A percentile compares a stretch with the other conserved stretches of the same genome.
phyloP scores from a whole-genome alignment of 176 grass and related monocot species.

The Chloris gayana region DNA sequence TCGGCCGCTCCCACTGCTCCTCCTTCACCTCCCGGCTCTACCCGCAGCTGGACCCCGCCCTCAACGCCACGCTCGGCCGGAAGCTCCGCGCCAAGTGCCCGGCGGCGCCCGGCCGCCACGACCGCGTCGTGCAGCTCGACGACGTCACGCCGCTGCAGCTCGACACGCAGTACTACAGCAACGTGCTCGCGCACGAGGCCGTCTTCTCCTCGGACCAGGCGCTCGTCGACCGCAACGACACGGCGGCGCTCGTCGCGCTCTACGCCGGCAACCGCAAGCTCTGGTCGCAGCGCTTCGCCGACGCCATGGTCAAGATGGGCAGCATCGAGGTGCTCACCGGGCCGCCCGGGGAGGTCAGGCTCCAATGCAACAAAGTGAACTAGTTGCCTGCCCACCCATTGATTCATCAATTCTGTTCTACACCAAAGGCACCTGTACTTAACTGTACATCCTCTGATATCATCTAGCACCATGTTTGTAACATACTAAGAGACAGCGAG shows the following conservation, averaged over 20 bases:
- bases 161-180: constrained; percentile 53
- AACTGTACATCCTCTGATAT: constrained; percentile 23
- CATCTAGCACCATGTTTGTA: neutral
- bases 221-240: constrained; percentile 25
- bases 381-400: neutral
- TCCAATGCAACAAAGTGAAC: constrained; percentile 48
- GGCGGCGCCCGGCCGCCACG: neutral
- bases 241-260: constrained; percentile 39
- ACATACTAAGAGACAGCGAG: constrained; percentile 28
- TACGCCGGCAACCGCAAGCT: constrained; percentile 39
- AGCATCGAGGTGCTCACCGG: constrained; percentile 59
- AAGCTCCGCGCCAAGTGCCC: constrained; percentile 25
- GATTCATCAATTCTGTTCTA: neutral
- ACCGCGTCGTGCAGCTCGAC: constrained; percentile 43
- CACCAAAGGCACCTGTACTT: neutral
- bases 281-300: constrained; percentile 45
- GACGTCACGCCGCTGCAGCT: constrained; percentile 45
- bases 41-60: constrained; percentile 10
- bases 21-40: constrained; percentile 49
- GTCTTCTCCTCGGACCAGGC: constrained; percentile 50
- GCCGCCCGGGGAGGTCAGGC: constrained; percentile 41
- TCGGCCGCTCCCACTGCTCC: constrained; percentile 71
- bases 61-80: constrained; percentile 14
- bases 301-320: constrained; percentile 66
- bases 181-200: constrained; percentile 44